Conservation (phyloP, 1,284 basidiomycete genomes). For the Quambalaria eucalypti region DNA sequence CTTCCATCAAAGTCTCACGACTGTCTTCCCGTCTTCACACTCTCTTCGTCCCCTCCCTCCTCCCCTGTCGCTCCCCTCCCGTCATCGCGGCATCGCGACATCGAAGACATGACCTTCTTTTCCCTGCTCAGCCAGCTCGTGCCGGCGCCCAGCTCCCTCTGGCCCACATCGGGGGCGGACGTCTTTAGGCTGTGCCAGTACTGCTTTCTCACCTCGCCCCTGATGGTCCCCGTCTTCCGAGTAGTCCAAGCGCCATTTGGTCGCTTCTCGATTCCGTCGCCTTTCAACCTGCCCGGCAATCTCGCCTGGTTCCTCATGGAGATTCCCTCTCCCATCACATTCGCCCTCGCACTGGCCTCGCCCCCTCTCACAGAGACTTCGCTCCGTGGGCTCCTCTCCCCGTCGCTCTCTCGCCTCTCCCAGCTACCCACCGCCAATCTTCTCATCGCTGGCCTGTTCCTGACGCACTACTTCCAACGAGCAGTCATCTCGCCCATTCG, state of each 20-base stretch:
- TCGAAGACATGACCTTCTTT: background rate
- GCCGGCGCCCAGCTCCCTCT: background rate
- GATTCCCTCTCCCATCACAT: conserved; percentile 62
- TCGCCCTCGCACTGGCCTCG: conserved; percentile 45
- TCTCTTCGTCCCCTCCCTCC: too few relatives aligned
- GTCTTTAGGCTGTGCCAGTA: conserved; percentile 32
- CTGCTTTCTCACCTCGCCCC: conserved; percentile 48
- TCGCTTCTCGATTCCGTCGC: conserved; percentile 55
- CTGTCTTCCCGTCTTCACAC: too few relatives aligned
- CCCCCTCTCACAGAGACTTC: conserved; percentile 45
- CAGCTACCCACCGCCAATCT: conserved; percentile 51
- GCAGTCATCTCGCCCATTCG: conserved; percentile 71
- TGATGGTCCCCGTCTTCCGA: conserved; percentile 50
- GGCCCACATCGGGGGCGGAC: conserved; percentile 16
- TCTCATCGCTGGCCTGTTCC: conserved; percentile 58
- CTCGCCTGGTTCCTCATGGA: conserved; percentile 79
- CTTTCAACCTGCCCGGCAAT: conserved; percentile 54
- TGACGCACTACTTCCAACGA: conserved; percentile 74
- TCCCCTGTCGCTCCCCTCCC: too few relatives aligned
- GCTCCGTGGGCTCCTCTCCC: conserved; percentile 31
- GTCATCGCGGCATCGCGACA: too few relatives aligned
- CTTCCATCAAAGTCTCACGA: too few relatives aligned
- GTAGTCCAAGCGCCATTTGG: conserved; percentile 66
- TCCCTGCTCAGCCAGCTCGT: background rate
- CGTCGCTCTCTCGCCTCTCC: conserved; percentile 28